Evolutionary conservation across 257 asterid genomes (phyloP).

Genomic region (Apocynum venetum): DNA sequence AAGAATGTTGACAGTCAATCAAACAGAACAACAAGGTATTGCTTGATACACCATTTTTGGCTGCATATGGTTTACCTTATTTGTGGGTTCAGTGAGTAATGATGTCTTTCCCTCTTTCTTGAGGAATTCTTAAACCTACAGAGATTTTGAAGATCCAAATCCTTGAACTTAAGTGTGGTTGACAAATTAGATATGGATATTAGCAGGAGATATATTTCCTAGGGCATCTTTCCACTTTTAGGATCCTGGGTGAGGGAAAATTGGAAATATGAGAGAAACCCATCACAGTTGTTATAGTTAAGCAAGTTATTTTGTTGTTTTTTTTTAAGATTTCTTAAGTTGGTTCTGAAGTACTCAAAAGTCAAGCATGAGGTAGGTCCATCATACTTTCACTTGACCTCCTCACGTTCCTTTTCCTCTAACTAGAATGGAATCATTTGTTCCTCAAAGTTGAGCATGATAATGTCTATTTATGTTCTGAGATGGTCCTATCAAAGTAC

Average conservation of each 20-base stretch:
- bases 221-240: neutral
- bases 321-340: neutral
- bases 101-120: neutral
- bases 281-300: neutral
- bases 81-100: neutral
- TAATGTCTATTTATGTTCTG: too few relatives aligned
- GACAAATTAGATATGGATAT: neutral
- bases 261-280: neutral
- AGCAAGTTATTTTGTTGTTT: neutral
- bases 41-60: neutral
- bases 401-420: too few relatives aligned
- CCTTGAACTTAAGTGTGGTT: neutral
- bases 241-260: neutral
- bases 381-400: too few relatives aligned
- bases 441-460: too few relatives aligned
- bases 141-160: neutral
- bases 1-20: conserved; percentile 78
- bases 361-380: too few relatives aligned
- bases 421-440: too few relatives aligned
- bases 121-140: neutral
- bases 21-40: conserved; percentile 84
- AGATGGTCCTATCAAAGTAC: too few relatives aligned
- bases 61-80: neutral
- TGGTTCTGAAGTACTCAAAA: neutral
- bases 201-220: neutral